Evolutionary conservation across 306 rosid genomes (phyloP).

Genomic region (Carpinus viminea): DNA sequence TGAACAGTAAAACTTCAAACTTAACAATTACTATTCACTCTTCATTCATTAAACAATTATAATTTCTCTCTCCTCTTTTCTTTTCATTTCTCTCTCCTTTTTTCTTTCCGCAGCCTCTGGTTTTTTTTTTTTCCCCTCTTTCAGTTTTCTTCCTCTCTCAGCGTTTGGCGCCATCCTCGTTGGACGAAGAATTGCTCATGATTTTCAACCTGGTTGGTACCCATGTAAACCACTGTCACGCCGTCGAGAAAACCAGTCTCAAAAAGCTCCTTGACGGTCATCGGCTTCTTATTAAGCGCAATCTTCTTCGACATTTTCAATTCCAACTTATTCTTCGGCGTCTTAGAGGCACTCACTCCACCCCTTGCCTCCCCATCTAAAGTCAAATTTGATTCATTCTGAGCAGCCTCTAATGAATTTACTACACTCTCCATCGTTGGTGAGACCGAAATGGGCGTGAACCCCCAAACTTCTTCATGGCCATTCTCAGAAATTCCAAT

Average conservation of each 20-base stretch:
- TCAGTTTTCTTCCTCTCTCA: too few species aligned
- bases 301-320: conserved; percentile 71
- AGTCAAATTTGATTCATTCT: conserved; percentile 22
- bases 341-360: conserved; percentile 29
- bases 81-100: too few species aligned
- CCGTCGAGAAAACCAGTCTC: conserved; percentile 97
- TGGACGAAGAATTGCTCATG: too few species aligned
- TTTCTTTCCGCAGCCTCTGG: too few species aligned
- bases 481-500: conserved; percentile 30
- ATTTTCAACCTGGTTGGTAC: conserved; percentile 82
- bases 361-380: conserved; percentile 36
- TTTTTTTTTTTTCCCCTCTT: too few species aligned
- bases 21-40: too few species aligned
- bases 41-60: too few species aligned
- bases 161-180: too few species aligned
- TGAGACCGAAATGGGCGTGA: conserved; percentile 40
- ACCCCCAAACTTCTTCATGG: conserved; percentile 33
- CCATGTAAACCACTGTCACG: conserved; percentile 80
- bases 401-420: conserved; percentile 24
- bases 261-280: conserved; percentile 82
- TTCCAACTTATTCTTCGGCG: conserved; percentile 53
- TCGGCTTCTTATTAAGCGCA: conserved; percentile 54
- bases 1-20: too few species aligned
- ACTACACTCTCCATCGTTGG: conserved; percentile 13
- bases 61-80: too few species aligned